phyloP scores from a whole-genome alignment of 352 stramenopile genomes.

The Peronosclerospora sorghi region DNA sequence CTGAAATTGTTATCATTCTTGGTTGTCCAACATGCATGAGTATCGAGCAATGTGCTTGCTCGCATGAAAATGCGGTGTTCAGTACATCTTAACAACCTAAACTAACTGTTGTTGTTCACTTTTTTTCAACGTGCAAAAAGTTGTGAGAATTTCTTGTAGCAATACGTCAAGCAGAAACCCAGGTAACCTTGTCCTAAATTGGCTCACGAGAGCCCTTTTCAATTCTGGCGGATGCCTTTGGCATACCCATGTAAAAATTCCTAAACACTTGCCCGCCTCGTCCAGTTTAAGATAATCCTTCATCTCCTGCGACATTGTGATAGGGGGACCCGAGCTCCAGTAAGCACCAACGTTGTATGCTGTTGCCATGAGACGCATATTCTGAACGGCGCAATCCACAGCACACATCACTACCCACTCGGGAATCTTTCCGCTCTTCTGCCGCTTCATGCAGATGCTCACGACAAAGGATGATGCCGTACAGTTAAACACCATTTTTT shows the following conservation, averaged over 20 bases:
- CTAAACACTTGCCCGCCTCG: constrained; percentile 66
- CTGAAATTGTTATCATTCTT: too few relatives aligned
- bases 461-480: constrained; percentile 60
- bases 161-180: too few relatives aligned
- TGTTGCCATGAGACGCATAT: constrained; percentile 69
- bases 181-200: constrained; percentile 71
- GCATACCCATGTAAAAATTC: constrained; percentile 78
- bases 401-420: constrained; percentile 74
- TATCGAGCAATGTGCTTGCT: too few relatives aligned
- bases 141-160: too few relatives aligned
- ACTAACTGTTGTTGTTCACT: too few relatives aligned
- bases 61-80: too few relatives aligned
- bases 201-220: constrained; percentile 48
- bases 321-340: constrained; percentile 68
- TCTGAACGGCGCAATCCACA: constrained; percentile 70
- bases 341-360: constrained; percentile 67
- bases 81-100: too few relatives aligned
- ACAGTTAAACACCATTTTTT: constrained; percentile 72
- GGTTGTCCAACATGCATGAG: too few relatives aligned
- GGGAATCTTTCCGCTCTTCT: constrained; percentile 67
- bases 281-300: constrained; percentile 64
- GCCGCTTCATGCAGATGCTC: constrained; percentile 81
- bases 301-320: constrained; percentile 62
- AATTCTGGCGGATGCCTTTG: constrained; percentile 32
- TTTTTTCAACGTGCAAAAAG: too few relatives aligned